A percentile compares a stretch with the other conserved stretches of the same genome.
Evolutionary conservation across 768 basidiomycete genomes (phyloP).

Genomic region (Dendrothele bispora): DNA sequence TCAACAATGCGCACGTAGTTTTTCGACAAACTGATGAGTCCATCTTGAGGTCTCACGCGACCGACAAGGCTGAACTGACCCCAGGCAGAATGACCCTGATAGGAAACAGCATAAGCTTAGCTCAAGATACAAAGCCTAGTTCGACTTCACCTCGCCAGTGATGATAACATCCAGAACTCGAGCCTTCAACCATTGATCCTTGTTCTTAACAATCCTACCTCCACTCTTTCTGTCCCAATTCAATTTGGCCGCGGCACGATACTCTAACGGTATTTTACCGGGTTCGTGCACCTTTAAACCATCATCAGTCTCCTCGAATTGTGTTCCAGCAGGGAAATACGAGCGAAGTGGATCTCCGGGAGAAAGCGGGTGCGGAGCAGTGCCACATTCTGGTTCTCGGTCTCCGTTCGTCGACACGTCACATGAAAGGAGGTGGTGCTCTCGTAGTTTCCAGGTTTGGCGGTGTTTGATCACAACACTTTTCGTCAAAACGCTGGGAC

Average conservation of each 20-base stretch:
- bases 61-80: conserved; percentile 82
- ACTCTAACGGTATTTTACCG: conserved; percentile 26
- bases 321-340: conserved; percentile 55
- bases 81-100: conserved; percentile 88
- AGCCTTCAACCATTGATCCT: conserved; percentile 16
- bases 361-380: conserved; percentile 38
- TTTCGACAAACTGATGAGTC: conserved; percentile 78
- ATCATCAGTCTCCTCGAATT: conserved; percentile 45
- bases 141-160: conserved; percentile 70
- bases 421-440: conserved; percentile 55
- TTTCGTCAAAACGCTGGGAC: conserved; percentile 65
- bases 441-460: conserved; percentile 87
- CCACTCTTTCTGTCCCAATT: conserved; percentile 17
- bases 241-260: conserved; percentile 32
- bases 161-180: conserved; percentile 63
- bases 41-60: conserved; percentile 78
- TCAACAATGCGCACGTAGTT: conserved; percentile 62
- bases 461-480: conserved; percentile 80
- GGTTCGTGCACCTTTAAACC: conserved; percentile 51
- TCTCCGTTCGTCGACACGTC: not conserved
- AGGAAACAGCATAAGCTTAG: too few species aligned
- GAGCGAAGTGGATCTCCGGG: conserved; percentile 64
- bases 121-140: too few species aligned
- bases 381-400: conserved; percentile 15
- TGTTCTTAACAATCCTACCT: conserved; percentile 1